Evolutionary conservation across 805 yeast species (phyloP).

Genomic region (Candida tibetensis): DNA sequence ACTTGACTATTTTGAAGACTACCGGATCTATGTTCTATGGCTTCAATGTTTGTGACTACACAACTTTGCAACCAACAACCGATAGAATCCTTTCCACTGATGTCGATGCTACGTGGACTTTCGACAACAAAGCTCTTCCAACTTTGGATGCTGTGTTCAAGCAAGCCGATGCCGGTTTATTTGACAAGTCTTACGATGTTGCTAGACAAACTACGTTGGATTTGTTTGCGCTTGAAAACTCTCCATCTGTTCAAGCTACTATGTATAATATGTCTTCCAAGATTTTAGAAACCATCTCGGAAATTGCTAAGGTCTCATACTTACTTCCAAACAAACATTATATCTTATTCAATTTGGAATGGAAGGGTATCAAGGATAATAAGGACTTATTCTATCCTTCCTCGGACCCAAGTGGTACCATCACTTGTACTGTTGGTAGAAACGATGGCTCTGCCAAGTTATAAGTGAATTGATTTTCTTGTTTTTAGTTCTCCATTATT

Average conservation of each 20-base stretch:
- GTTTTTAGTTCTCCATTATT: not conserved
- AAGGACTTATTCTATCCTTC: conserved; percentile 85
- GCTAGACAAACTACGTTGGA: conserved; percentile 72
- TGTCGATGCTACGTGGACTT: conserved; percentile 71
- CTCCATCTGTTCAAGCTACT: conserved; percentile 95
- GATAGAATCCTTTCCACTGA: conserved; percentile 90
- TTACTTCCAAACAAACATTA: conserved; percentile 90
- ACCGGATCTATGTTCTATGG: conserved; percentile 94
- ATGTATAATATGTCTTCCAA: conserved; percentile 88
- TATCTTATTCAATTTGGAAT: conserved; percentile 71
- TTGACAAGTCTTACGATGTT: conserved; percentile 59
- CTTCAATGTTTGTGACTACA: conserved; percentile 80
- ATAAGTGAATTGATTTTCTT: conserved; percentile 37
- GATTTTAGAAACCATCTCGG: conserved; percentile 58
- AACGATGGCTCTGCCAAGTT: conserved; percentile 44
- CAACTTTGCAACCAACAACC: conserved; percentile 76
- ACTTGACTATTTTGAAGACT: conserved; percentile 79
- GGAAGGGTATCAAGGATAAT: conserved; percentile 82
- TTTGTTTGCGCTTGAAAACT: conserved; percentile 78
- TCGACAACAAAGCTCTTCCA: conserved; percentile 49
- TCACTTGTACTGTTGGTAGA: conserved; percentile 83
- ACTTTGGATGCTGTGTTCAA: conserved; percentile 48
- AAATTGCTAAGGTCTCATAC: conserved; percentile 65
- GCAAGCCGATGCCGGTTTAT: conserved; percentile 57
- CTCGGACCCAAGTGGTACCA: conserved; percentile 90